Evolutionary conservation across 768 basidiomycete species (phyloP), one percentile per base, ranked within the genome.

Genomic region (Xanthoconium purpureum): DNA sequence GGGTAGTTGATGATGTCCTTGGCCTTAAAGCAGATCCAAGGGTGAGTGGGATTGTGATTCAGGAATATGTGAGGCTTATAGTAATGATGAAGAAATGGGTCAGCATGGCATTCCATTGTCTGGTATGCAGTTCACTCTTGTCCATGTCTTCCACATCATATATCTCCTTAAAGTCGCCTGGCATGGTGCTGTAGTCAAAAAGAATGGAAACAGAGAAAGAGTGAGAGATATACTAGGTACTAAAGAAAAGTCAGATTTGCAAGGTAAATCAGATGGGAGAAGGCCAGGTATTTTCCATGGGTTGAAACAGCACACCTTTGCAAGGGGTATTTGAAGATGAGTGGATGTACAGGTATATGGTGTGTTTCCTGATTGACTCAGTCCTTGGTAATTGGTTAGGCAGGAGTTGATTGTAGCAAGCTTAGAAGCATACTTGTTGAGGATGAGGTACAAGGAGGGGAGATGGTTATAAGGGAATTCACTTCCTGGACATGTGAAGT

Each of bases 41-140:
- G 5, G 5, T 42, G 17, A 47, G 33, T 35, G 29, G 24, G 39
- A 48, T 33, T 11, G 8, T n/a, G 30, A n/a, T 11, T 33, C 24
- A 6, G 3, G 32, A 24, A 24, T 15, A 1, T 3, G 32, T 14
- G 7, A 0, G 6, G 17, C 53, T 40, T 30, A 93, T 94, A 4
- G 94, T 97, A 66, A 98, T 95, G 48, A 98, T 87, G 77, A 98
- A 98, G 80, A 98, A 98, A 68, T 94, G 98, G 2, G 94, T 98
- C 60, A 97, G 71, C 8, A 98, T 80, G 0, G 89, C 90, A 60
- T 96, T 85, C 93, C 93, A 98, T 62, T 83, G 71, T 13, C 88
- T 91, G 3, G 81, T 74, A 49, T 93, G 90, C 5, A 87, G 84
- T 58, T 88, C 85, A 30, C 77, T 73, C 12, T 79, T 75, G 32